Evolutionary conservation across 371 early-diverging fungal genomes (phyloP), one percentile per base, ranked within the genome.

Genomic region (Apophysomyces trapeziformis): DNA sequence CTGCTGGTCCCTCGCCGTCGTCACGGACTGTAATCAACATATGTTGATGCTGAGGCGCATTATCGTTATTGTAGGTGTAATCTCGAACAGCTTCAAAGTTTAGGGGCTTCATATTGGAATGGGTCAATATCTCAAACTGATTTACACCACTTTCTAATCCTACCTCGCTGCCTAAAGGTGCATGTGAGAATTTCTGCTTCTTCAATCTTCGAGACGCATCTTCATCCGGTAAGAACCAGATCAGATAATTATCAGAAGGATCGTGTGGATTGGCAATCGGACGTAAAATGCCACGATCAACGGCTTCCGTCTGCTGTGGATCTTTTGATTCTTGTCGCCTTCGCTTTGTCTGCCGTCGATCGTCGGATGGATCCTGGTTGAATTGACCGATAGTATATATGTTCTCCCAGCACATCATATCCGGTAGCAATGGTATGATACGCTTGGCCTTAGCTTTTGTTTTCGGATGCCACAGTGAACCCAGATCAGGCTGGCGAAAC

Each of bases 361-460:
- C 79, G 62, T 85, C 82, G n/a, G 89, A 80, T 2, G 96, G 94
- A 66, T 90, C 89, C 7, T 76, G 80, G 68, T 89, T 91, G 67
- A 90, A 92, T 13, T 87, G 85, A n/a, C 85, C 88, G 47, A 89
- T 77, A 2, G 84, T 84, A 72, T 92, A 93, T 12, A 76, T 75
- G 60, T 89, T 88, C 46, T 89, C 79, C 89, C 90, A 89, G 50
- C 85, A 73, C 11, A 68, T 72, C 41, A 84, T 85, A 66, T 95
- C 92, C 8, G 96, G 96, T 46, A 92, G 81, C 38, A 96, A 63
- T 11, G 94, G 94, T 9, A 87, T 74, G 16, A 91, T 80, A 59
- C 91, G 92, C 39, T 89, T 88, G n/a, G 91, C 93, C 35, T 71
- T 85, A 39, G 92, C 65, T 54, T 86, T 84, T 44, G 90, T 89